phyloP scores from a whole-genome alignment of 257 asterid genomes.

The Gentiana dahurica region DNA sequence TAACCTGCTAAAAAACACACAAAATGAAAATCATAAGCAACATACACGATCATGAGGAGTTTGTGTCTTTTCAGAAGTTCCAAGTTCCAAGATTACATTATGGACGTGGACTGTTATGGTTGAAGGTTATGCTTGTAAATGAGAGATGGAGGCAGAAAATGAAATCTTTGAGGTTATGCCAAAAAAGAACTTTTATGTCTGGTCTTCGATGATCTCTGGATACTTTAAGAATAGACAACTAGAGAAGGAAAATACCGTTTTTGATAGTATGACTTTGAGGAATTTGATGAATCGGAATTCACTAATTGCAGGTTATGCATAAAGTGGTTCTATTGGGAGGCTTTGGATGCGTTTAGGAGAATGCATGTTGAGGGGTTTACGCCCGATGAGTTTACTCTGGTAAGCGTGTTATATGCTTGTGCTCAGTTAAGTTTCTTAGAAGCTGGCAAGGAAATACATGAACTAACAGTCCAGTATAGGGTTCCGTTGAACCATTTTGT shows the following conservation, averaged over 20 bases:
- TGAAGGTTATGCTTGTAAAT: slow-evolving; percentile 40
- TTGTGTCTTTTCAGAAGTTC: too few species aligned
- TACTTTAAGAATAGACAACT: slow-evolving; percentile 60
- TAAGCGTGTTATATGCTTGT: slow-evolving; percentile 64
- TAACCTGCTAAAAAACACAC: too few species aligned
- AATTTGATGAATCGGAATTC: slow-evolving; percentile 79
- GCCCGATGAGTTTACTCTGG: slow-evolving; percentile 66
- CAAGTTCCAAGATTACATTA: too few species aligned
- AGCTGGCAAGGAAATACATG: slow-evolving; percentile 52
- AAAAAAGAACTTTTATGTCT: slow-evolving; percentile 41
- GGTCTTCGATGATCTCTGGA: slow-evolving; percentile 67
- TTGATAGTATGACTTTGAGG: slow-evolving; percentile 45
- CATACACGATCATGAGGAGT: too few species aligned
- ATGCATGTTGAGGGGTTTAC: slow-evolving; percentile 50
- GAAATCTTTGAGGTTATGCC: slow-evolving; percentile 48
- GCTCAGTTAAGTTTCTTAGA: slow-evolving; percentile 62
- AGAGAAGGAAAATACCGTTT: slow-evolving; percentile 39
- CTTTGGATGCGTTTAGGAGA: slow-evolving; percentile 35
- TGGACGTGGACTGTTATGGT: slow-evolving; percentile 69
- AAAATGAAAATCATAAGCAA: too few species aligned
- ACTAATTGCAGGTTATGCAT: slow-evolving; percentile 63
- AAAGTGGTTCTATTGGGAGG: slow-evolving; percentile 46
- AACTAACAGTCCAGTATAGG: slow-evolving; percentile 25
- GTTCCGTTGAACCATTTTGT: slow-evolving; percentile 44
- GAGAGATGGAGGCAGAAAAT: slow-evolving; percentile 58